These are phyloP conservation scores for Amaranthus palmeri DNA, from an alignment of 148 eudicot species.

Conservation along the genomic window DNA sequence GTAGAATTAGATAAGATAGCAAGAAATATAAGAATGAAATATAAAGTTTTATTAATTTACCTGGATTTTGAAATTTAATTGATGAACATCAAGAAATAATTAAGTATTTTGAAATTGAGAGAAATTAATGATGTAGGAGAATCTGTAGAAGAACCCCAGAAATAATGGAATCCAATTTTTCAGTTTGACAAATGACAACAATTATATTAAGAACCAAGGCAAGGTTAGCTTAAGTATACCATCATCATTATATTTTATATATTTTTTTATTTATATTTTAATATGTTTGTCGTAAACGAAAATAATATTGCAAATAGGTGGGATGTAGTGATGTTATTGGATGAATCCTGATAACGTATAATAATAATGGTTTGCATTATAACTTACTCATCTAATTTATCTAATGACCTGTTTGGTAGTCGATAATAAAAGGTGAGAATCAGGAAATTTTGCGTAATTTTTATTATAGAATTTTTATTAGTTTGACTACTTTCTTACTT, in stretches of 20 bases:
- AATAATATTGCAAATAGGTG: constrained; percentile 7
- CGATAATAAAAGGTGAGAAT: no score
- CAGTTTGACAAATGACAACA: constrained; percentile 5
- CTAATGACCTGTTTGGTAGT: no score
- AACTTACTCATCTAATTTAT: no score
- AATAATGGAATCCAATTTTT: constrained; percentile 6
- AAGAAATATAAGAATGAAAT: neutral
- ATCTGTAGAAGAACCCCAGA: constrained; percentile 20
- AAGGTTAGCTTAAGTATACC: constrained; percentile 28
- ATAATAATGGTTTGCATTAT: neutral
- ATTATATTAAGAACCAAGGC: constrained; percentile 14
- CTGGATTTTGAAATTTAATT: constrained; percentile 12
- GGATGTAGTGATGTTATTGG: constrained; percentile 19
- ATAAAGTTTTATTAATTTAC: neutral
- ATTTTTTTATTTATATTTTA: neutral
- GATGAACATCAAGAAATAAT: neutral
- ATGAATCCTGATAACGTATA: constrained; percentile 19
- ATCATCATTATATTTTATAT: constrained; percentile 6
- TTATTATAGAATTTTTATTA: neutral
- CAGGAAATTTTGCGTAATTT: no score
- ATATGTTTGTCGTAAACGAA: constrained; percentile 20
- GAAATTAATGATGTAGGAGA: constrained; percentile 13
- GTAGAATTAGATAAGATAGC: neutral
- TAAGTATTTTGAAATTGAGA: neutral
- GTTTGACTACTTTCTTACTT: no score